Conservation (phyloP, 139 green algal genomes). For the Asterochloris sp. region DNA sequence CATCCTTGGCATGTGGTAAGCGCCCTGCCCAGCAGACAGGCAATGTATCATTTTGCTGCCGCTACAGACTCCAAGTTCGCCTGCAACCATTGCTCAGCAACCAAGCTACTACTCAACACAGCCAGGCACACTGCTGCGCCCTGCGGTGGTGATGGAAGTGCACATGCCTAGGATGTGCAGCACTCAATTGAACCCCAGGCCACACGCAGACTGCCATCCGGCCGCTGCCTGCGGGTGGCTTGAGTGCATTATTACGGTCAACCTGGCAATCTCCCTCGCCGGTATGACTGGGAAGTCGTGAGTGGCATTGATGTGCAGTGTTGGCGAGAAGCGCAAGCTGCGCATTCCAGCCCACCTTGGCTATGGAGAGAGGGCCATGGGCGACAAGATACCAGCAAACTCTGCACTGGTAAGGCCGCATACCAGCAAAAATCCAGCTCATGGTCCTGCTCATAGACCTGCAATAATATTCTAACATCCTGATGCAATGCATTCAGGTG, state of each 20-base stretch:
- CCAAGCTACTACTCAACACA: too few species aligned
- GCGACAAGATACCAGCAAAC: conserved; percentile 49
- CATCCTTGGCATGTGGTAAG: conserved; percentile 32
- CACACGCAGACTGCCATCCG: too few species aligned
- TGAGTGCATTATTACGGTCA: too few species aligned
- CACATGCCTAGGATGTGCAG: not conserved
- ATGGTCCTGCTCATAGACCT: not conserved
- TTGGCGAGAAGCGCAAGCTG: conserved; percentile 63
- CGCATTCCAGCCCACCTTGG: conserved; percentile 58
- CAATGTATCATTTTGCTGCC: not conserved
- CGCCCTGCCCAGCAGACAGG: not conserved
- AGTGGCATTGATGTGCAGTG: conserved; percentile 15
- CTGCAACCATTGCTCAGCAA: too few species aligned
- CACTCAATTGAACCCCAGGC: not conserved
- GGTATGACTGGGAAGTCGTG: not conserved
- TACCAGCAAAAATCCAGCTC: not conserved
- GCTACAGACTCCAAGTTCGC: not conserved
- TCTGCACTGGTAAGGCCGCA: not conserved
- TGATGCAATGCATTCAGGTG: not conserved
- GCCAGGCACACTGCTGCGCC: too few species aligned
- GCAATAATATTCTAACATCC: not conserved
- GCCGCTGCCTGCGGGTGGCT: too few species aligned
- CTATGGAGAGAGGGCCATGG: conserved; percentile 53
- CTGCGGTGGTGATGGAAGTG: too few species aligned
- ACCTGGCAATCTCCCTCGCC: too few species aligned